phyloP scores from a whole-genome alignment of 768 basidiomycete species.

The Polyporus arcularius region DNA sequence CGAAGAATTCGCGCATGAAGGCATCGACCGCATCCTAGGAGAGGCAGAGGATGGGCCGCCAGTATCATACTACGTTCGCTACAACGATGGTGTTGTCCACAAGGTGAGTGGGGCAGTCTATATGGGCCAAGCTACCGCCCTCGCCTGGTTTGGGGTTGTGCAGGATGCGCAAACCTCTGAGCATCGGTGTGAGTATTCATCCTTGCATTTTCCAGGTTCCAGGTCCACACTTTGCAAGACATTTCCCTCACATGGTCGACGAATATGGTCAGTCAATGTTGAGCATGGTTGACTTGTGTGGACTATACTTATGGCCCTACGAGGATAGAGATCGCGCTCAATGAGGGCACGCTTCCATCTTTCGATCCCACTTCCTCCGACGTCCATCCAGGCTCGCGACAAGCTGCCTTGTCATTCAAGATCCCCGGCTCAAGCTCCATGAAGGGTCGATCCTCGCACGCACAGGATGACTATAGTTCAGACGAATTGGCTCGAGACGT shows the following conservation, averaged over 20 bases:
- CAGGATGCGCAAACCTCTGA: too few relatives aligned
- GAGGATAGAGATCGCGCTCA: slow-evolving; percentile 46
- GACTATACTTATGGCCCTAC: background rate
- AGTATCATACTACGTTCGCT: slow-evolving; percentile 64
- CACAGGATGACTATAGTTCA: slow-evolving; percentile 20
- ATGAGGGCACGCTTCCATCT: slow-evolving; percentile 39
- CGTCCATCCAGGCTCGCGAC: slow-evolving; percentile 64
- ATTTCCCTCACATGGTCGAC: slow-evolving; percentile 48
- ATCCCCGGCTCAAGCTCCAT: slow-evolving; percentile 27
- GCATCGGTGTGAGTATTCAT: background rate
- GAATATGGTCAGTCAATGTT: slow-evolving; percentile 50
- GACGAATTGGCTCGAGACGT: slow-evolving; percentile 19
- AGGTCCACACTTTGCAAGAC: slow-evolving; percentile 34
- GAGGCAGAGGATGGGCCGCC: slow-evolving; percentile 44
- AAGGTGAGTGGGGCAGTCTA: slow-evolving; percentile 43
- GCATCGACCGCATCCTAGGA: slow-evolving; percentile 49
- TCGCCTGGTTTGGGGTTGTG: too few relatives aligned
- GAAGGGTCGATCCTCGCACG: slow-evolving; percentile 25
- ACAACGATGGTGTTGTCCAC: slow-evolving; percentile 55
- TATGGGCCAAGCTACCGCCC: too few relatives aligned
- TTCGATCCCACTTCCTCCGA: slow-evolving; percentile 65
- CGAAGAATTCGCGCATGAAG: slow-evolving; percentile 14
- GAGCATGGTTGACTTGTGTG: background rate
- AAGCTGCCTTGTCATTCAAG: slow-evolving; percentile 35
- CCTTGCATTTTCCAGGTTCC: slow-evolving; percentile 14